Conservation (phyloP, 75 land plant species). For the Picea glauca region DNA sequence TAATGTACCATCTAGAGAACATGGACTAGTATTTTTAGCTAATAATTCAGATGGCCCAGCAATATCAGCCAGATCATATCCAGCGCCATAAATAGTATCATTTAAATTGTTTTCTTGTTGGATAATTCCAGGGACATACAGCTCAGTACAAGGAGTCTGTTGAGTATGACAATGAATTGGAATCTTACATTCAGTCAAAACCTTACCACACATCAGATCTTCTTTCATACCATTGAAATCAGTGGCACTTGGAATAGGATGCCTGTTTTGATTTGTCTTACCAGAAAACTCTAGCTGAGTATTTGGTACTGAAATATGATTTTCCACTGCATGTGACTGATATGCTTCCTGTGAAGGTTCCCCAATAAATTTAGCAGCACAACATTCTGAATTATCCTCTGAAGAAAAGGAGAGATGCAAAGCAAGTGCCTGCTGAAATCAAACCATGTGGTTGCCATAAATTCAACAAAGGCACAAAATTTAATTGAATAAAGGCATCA, state of each 20-base stretch:
- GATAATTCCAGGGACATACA: conserved; percentile 10
- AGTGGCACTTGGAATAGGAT: too few species aligned
- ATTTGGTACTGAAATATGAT: background rate
- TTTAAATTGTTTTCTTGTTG: background rate
- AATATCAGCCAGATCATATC: background rate
- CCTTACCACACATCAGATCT: background rate
- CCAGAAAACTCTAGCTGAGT: background rate
- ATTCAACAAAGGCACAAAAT: too few species aligned
- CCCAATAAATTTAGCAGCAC: background rate
- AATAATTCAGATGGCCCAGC: background rate
- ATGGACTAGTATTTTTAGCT: background rate
- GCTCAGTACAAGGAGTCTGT: conserved; percentile 10
- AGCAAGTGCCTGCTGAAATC: background rate
- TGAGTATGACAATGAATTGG: background rate
- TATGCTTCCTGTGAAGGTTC: background rate
- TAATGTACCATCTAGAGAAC: background rate
- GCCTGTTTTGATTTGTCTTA: background rate
- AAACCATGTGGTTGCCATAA: too few species aligned
- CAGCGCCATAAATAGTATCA: background rate
- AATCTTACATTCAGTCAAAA: background rate
- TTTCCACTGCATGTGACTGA: background rate
- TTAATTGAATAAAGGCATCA: too few species aligned
- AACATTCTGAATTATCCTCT: background rate
- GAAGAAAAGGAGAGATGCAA: conserved; percentile 6
- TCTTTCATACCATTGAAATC: background rate